phyloP scores from a whole-genome alignment of 2,329 filamentous ascomycete species.

The Microdochium bolleyi region DNA sequence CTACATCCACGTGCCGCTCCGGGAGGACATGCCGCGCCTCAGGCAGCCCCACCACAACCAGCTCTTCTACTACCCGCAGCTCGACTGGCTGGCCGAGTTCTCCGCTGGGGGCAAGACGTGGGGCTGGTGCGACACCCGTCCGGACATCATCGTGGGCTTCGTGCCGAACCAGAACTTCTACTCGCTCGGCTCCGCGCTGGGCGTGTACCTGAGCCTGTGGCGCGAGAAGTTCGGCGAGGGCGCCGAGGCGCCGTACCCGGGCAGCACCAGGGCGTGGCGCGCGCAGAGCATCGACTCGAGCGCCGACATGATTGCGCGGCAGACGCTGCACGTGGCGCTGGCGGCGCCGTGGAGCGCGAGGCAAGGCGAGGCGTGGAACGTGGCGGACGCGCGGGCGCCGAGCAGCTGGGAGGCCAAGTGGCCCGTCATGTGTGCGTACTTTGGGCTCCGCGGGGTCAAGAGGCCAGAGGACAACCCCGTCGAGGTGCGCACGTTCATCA shows the following conservation, averaged over 20 bases:
- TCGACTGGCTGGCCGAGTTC: constrained; percentile 26
- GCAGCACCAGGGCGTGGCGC: constrained; percentile 21
- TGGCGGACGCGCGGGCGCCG: constrained; percentile 26
- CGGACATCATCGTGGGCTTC: constrained; percentile 32
- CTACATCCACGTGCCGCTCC: constrained; percentile 23
- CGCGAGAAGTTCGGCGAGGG: constrained; percentile 24
- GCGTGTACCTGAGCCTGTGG: constrained; percentile 26
- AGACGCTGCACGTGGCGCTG: constrained; percentile 30
- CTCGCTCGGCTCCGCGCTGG: constrained; percentile 30
- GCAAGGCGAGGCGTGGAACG: constrained; percentile 26
- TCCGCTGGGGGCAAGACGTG: constrained; percentile 28
- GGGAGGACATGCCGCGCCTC: constrained; percentile 28
- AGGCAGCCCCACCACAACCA: constrained; percentile 29
- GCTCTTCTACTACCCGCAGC: constrained; percentile 37
- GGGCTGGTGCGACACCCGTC: constrained; percentile 33
- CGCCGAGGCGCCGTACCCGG: constrained; percentile 24
- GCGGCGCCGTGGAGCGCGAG: constrained; percentile 27
- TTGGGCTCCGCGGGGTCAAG: constrained; percentile 28
- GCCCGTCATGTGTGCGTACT: constrained; percentile 35
- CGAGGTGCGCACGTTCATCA: constrained; percentile 11
- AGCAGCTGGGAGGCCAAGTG: constrained; percentile 32
- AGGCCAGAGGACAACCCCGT: constrained; percentile 1
- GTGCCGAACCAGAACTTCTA: constrained; percentile 33
- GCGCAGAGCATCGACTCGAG: constrained; percentile 24
- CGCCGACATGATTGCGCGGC: constrained; percentile 28